phyloP scores from a whole-genome alignment of 73 alveolate genomes.

The Paramecium biaurelia region DNA sequence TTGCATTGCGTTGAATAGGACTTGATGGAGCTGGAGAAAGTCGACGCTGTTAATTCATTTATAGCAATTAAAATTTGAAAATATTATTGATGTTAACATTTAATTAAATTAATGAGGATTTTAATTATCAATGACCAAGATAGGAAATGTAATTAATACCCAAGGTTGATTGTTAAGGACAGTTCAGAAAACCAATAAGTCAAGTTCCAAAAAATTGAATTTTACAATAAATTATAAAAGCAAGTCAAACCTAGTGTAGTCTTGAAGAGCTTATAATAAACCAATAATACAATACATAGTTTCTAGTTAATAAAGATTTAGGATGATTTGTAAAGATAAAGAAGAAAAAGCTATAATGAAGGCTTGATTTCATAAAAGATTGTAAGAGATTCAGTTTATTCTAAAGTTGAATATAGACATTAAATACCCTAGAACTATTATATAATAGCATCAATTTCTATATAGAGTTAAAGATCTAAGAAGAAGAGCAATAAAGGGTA shows the following conservation, averaged over 20 bases:
- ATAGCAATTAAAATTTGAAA: background rate
- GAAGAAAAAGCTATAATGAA: background rate
- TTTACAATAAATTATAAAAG: background rate
- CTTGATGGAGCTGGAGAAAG: slow-evolving; percentile 50
- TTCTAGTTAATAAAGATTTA: background rate
- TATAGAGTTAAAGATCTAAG: background rate
- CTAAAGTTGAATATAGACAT: background rate
- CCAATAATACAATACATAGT: background rate
- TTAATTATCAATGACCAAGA: background rate
- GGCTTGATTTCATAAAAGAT: background rate
- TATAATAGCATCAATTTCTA: background rate
- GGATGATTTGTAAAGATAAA: background rate
- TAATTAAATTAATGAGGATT: background rate
- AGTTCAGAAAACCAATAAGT: background rate
- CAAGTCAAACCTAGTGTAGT: background rate
- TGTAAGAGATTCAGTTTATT: background rate
- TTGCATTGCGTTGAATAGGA: background rate
- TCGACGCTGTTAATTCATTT: slow-evolving; percentile 24
- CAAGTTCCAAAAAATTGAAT: background rate
- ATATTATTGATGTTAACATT: background rate
- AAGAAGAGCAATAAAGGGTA: slow-evolving; percentile 1
- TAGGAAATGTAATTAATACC: background rate
- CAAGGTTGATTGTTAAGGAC: background rate
- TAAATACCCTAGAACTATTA: background rate
- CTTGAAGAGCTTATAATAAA: background rate